These are phyloP conservation scores for Poa pratensis DNA, from an alignment of 176 grass and related monocot genomes.

Conservation along the genomic window DNA sequence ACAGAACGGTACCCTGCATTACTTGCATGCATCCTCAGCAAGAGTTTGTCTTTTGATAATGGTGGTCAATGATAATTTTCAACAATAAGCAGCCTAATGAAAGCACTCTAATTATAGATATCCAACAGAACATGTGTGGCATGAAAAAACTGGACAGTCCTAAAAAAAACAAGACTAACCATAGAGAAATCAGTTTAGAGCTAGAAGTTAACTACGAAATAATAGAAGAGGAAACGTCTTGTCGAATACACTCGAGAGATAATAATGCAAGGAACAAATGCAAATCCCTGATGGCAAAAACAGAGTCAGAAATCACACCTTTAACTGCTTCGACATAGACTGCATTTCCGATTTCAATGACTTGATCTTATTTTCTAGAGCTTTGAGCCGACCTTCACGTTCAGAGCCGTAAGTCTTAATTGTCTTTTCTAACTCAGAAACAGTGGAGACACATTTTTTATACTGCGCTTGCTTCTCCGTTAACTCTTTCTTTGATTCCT, in stretches of 20 bases:
- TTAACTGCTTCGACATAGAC: conserved; percentile 78
- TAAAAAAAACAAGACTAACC: neutral
- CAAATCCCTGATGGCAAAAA: conserved; percentile 8
- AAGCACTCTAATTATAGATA: neutral
- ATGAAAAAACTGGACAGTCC: conserved; percentile 11
- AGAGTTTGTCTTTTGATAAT: neutral
- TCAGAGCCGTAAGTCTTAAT: conserved; percentile 86
- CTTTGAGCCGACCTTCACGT: conserved; percentile 85
- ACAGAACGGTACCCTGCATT: neutral
- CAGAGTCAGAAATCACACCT: conserved; percentile 62
- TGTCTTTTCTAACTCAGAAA: conserved; percentile 74
- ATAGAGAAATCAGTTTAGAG: neutral
- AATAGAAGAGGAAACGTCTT: conserved; percentile 6
- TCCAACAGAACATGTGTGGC: conserved; percentile 19
- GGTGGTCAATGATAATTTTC: neutral
- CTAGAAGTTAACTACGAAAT: conserved; percentile 19
- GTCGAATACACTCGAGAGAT: neutral
- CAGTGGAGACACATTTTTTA: conserved; percentile 62
- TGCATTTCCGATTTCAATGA: conserved; percentile 89
- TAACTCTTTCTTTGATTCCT: conserved; percentile 65
- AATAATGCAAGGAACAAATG: conserved; percentile 10
- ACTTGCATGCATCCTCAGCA: conserved; percentile 15
- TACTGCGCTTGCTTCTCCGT: conserved; percentile 69
- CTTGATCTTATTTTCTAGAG: conserved; percentile 84
- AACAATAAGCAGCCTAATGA: conserved; percentile 2